Conservation (phyloP, 2,329 filamentous ascomycete genomes). For the Amauroascus niger region DNA sequence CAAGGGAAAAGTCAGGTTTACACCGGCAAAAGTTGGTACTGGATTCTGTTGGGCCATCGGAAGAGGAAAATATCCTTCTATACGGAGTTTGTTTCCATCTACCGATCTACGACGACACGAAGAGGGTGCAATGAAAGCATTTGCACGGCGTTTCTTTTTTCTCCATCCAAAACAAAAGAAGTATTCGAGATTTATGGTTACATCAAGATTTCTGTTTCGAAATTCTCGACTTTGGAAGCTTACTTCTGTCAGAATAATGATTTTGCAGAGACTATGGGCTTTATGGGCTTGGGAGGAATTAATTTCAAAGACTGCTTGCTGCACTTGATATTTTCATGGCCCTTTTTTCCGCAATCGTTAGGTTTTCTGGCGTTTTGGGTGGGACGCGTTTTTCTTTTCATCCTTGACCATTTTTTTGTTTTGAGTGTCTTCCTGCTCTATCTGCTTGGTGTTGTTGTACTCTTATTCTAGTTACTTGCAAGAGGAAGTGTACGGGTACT, state of each 20-base stretch:
- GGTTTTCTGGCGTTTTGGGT: not conserved
- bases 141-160: constrained; percentile 8
- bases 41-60: not conserved
- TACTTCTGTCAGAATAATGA: not conserved
- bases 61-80: not conserved
- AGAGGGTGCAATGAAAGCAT: constrained; percentile 9
- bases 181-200: not conserved
- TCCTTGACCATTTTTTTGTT: too few relatives aligned
- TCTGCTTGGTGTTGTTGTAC: too few relatives aligned
- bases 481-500: too few relatives aligned
- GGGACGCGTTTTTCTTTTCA: not conserved
- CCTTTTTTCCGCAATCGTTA: not conserved
- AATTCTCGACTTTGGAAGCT: not conserved
- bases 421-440: too few relatives aligned
- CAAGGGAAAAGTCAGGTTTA: not conserved
- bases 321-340: not conserved
- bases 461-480: too few relatives aligned
- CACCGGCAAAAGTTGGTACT: not conserved
- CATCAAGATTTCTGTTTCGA: not conserved
- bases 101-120: constrained; percentile 1
- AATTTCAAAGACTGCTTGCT: not conserved
- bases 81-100: not conserved
- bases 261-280: not conserved
- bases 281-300: not conserved
- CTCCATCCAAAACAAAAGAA: not conserved